Base-by-base conservation (phyloP, 2,329 filamentous ascomycete genomes). In the Talaromyces piceae region DNA sequence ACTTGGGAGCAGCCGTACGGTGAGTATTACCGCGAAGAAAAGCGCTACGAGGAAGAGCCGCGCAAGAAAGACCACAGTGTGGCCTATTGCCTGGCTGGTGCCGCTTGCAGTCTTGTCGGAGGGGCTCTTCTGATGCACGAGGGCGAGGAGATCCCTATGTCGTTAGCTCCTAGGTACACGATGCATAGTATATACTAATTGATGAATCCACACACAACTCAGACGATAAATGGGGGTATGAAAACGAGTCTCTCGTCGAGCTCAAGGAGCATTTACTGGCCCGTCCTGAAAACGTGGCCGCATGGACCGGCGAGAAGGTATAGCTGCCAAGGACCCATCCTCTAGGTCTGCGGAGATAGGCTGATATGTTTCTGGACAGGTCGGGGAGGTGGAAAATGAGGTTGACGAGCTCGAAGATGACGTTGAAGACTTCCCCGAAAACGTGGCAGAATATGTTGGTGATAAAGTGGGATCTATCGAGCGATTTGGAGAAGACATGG, bases 81-180 rank as follows among this genome's bases (percentile, higher is more conserved):
- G 55, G 57, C 64, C 33, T 72, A 73, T 55, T 67, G 64, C 7
- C 68, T 66, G 1, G 57, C 69, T 16, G 73, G 68, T 27, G 70
- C 63, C 3, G 72, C 63, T 18, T 68, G 67, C 1, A 73, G 73
- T 4, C 47, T 72, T 16, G 64, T 67, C 7, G 73, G 70, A 13
- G 73, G 73, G 49, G 73, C 71, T 41, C 51, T 74, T 48, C 57
- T 73, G 48, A 72, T 71, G 67, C 68, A 76, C 53, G 73, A 74
- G 51, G 71, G 70, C 4, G 63, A 72, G 48, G 66, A 74, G 59
- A 65, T 73, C 27, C 61, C 68, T 70, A 58, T 49, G 65, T 62
- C 31, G 55, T 25, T 37, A 39, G 44, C 49, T 31, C 20, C 18
- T 28, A 20, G 7, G 5, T 20, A 49, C 9, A 23, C n/a, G 9